phyloP scores from a whole-genome alignment of 2,329 filamentous ascomycete genomes.

The Chaetomiaceae sp. region DNA sequence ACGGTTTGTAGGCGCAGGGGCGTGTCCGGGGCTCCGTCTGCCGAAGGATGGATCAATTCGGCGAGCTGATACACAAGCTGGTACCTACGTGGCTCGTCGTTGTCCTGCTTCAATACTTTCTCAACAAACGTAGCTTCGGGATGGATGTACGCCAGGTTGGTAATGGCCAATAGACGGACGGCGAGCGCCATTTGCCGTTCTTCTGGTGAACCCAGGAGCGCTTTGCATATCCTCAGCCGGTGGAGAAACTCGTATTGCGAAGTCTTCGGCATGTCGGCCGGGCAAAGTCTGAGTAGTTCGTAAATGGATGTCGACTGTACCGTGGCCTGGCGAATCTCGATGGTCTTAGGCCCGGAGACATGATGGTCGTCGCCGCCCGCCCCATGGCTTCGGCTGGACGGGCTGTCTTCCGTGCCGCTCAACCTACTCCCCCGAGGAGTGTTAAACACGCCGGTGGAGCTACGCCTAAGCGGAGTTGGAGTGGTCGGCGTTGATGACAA shows the following conservation, averaged over 20 bases:
- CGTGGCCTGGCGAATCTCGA: constrained; percentile 58
- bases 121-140: constrained; percentile 76
- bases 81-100: constrained; percentile 79
- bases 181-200: constrained; percentile 70
- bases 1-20: constrained; percentile 76
- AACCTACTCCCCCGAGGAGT: constrained; percentile 36
- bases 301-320: constrained; percentile 49
- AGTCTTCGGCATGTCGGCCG: constrained; percentile 62
- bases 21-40: constrained; percentile 59
- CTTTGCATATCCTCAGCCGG: constrained; percentile 76
- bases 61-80: constrained; percentile 90
- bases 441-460: constrained; percentile 47
- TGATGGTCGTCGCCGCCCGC: constrained; percentile 36
- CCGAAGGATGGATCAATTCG: constrained; percentile 80
- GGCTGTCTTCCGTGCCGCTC: constrained; percentile 34
- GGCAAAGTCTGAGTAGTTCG: constrained; percentile 49
- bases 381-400: constrained; percentile 34
- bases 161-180: constrained; percentile 77
- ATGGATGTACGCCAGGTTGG: constrained; percentile 87
- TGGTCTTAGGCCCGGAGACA: constrained; percentile 45
- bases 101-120: constrained; percentile 79
- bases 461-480: constrained; percentile 69
- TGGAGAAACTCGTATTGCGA: constrained; percentile 80
- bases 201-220: constrained; percentile 59
- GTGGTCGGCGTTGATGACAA: constrained; percentile 53